A percentile compares a stretch with the other conserved stretches of the same genome.
Evolutionary conservation across 441 rosid species (phyloP).

Genomic region (Caryocar brasiliense): DNA sequence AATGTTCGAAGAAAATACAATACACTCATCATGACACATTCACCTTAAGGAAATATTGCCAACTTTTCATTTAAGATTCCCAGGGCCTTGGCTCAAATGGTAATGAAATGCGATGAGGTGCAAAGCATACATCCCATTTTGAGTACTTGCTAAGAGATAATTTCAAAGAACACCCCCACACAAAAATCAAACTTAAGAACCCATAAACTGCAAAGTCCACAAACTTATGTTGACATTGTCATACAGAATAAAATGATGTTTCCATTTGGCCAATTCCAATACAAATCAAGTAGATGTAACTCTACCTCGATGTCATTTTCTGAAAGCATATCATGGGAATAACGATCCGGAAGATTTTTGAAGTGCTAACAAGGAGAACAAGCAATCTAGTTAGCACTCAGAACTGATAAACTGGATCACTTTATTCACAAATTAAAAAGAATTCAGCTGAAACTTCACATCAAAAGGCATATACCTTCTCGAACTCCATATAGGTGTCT

Average conservation of each 20-base stretch:
- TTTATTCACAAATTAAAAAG: background rate
- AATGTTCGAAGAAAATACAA: no score
- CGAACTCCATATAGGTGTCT: conserved; percentile 63
- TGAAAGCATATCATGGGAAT: conserved; percentile 74
- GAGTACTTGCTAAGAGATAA: no score
- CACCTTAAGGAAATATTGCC: no score
- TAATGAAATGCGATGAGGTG: background rate
- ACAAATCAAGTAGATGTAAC: conserved; percentile 4
- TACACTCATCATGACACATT: no score
- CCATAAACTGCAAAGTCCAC: no score
- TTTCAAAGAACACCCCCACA: no score
- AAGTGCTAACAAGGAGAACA: conserved; percentile 46
- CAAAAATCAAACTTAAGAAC: no score
- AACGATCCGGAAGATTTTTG: conserved; percentile 58
- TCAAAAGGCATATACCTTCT: conserved; percentile 44
- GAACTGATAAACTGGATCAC: background rate
- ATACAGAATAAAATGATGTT: no score
- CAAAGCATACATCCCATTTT: no score
- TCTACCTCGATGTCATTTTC: conserved; percentile 71
- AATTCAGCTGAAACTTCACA: background rate
- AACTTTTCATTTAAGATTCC: background rate
- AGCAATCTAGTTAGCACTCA: conserved; percentile 13
- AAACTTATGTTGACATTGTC: no score
- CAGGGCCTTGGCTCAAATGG: background rate
- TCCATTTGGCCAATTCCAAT: background rate